phyloP scores from a whole-genome alignment of 1,139 yeast species.

The Pichia sp. region DNA sequence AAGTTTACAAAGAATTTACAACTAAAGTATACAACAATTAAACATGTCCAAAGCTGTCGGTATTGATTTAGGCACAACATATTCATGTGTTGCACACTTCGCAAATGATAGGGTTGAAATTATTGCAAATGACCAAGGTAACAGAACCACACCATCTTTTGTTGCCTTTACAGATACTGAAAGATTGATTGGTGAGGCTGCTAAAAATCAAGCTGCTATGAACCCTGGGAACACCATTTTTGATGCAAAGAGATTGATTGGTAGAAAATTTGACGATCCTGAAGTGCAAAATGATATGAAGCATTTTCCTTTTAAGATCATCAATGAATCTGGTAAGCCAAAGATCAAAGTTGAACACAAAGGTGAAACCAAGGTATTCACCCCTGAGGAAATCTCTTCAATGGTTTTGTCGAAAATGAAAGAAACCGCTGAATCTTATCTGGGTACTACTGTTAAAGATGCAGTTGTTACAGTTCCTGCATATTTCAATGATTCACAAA shows the following conservation, averaged over 20 bases:
- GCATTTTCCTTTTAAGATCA: constrained; percentile 92
- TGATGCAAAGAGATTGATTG: constrained; percentile 95
- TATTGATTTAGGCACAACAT: constrained; percentile 96
- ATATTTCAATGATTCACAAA: constrained; percentile 92
- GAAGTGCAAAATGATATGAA: constrained; percentile 91
- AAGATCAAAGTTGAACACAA: constrained; percentile 84
- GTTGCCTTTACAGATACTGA: constrained; percentile 94
- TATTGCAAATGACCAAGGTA: constrained; percentile 97
- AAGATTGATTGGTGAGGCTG: constrained; percentile 97
- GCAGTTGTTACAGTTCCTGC: constrained; percentile 96
- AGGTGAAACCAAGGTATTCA: constrained; percentile 85
- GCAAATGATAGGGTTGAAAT: constrained; percentile 71
- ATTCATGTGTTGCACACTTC: constrained; percentile 94
- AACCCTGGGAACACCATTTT: constrained; percentile 92
- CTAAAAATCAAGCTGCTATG: constrained; percentile 96
- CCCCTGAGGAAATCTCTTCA: constrained; percentile 94
- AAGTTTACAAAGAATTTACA: background rate
- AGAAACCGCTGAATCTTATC: constrained; percentile 91
- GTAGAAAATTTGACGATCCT: constrained; percentile 83
- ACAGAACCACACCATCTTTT: constrained; percentile 95
- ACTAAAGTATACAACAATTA: too few relatives aligned
- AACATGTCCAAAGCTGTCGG: constrained; percentile 95
- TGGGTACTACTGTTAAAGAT: constrained; percentile 84
- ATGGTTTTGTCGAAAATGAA: constrained; percentile 94
- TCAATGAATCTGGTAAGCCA: constrained; percentile 78